These are phyloP conservation scores for Beauveria australis DNA, from an alignment of 2,329 filamentous ascomycete genomes.

Conservation along the genomic window DNA sequence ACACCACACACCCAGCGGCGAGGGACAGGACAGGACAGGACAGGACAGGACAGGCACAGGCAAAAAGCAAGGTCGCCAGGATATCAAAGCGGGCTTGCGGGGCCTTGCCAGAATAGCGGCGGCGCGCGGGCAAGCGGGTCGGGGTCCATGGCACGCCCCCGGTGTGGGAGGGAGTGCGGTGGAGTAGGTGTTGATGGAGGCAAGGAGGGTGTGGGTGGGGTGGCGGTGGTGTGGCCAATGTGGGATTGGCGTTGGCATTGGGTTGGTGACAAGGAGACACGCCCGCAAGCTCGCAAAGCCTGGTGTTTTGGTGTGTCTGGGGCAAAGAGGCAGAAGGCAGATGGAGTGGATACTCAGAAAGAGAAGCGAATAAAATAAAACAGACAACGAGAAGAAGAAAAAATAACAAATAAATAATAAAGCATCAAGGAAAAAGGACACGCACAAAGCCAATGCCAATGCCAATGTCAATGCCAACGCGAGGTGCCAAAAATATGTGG, in stretches of 20 bases:
- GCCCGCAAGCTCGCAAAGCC: neutral
- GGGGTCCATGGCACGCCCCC: slow-evolving; percentile 9
- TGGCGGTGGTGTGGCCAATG: neutral
- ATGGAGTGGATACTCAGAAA: neutral
- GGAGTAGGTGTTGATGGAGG: neutral
- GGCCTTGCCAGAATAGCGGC: slow-evolving; percentile 6
- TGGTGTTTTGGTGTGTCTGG: slow-evolving; percentile 9
- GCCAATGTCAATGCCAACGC: neutral
- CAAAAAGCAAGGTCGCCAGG: neutral
- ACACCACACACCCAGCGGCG: slow-evolving; percentile 2
- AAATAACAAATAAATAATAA: neutral
- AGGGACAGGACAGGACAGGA: neutral
- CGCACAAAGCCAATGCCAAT: neutral
- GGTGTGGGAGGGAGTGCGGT: neutral
- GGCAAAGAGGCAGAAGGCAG: neutral
- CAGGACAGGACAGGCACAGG: neutral
- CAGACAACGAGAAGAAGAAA: neutral
- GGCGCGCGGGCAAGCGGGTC: slow-evolving; percentile 10
- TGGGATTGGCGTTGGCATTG: neutral
- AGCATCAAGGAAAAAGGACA: neutral
- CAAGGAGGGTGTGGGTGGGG: slow-evolving; percentile 1
- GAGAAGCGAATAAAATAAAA: neutral
- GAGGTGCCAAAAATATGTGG: neutral
- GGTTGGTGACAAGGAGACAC: slow-evolving; percentile 1
- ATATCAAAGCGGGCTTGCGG: slow-evolving; percentile 9